Evolutionary conservation across 2,329 filamentous ascomycete species (phyloP).

Genomic region (Alternaria hordeiaustralica): DNA sequence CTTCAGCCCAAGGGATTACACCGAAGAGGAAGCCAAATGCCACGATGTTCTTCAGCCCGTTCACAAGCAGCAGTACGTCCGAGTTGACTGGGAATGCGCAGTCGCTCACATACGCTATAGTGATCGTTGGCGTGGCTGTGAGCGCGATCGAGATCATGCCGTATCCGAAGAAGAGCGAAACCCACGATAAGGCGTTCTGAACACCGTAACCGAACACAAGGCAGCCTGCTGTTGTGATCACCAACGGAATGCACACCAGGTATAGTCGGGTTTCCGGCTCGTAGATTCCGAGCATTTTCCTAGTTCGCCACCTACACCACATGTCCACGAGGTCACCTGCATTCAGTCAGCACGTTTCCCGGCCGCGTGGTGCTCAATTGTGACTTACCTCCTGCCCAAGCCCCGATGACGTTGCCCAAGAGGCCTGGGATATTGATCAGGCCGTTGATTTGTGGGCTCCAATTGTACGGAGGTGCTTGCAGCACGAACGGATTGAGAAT

Average conservation of each 20-base stretch:
- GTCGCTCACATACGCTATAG: conserved; percentile 55
- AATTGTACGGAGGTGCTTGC: conserved; percentile 50
- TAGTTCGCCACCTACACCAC: conserved; percentile 52
- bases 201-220: conserved; percentile 56
- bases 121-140: conserved; percentile 44
- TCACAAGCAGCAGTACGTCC: conserved; percentile 48
- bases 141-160: conserved; percentile 55
- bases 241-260: conserved; percentile 49
- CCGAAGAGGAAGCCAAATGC: conserved; percentile 58
- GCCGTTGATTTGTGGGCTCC: conserved; percentile 45
- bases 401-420: conserved; percentile 54
- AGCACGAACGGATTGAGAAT: conserved; percentile 50
- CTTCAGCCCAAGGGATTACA: conserved; percentile 52
- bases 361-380: neutral
- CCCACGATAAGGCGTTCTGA: conserved; percentile 51
- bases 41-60: conserved; percentile 55
- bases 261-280: conserved; percentile 55
- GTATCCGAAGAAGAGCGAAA: conserved; percentile 55
- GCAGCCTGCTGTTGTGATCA: conserved; percentile 54
- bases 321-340: conserved; percentile 52
- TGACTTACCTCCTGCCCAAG: conserved; percentile 45
- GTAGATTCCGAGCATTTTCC: conserved; percentile 52
- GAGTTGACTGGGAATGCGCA: conserved; percentile 47
- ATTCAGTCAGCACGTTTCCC: neutral
- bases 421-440: conserved; percentile 51